Conservation (phyloP, 192 early-diverging fungal genomes). For the Coemansia sp. region DNA sequence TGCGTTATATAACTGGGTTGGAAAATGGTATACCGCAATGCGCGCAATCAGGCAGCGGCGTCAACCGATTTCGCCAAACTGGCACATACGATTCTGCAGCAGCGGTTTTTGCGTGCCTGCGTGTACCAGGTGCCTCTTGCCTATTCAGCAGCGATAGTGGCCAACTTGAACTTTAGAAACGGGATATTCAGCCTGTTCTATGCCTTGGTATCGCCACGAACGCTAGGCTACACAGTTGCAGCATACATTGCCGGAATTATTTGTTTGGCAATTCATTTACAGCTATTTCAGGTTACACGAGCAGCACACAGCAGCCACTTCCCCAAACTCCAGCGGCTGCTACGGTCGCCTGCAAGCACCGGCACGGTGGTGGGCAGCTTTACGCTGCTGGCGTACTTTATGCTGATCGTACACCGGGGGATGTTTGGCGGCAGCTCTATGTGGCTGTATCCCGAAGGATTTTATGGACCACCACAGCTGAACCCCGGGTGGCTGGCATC, state of each 20-base stretch:
- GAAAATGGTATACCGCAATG: constrained; percentile 31
- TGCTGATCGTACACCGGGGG: constrained; percentile 26
- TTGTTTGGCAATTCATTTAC: constrained; percentile 23
- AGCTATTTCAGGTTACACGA: constrained; percentile 36
- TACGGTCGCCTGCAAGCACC: constrained; percentile 28
- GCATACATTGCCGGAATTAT: constrained; percentile 29
- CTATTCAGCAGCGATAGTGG: constrained; percentile 32
- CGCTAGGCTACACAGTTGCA: constrained; percentile 28
- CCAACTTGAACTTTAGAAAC: constrained; percentile 22
- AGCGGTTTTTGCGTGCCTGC: constrained; percentile 47
- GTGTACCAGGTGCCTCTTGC: constrained; percentile 41
- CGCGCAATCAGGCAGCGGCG: constrained; percentile 32
- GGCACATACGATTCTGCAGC: constrained; percentile 22
- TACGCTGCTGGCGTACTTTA: constrained; percentile 17
- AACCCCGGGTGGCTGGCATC: constrained; percentile 46
- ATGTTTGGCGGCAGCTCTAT: constrained; percentile 33
- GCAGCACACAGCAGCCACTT: constrained; percentile 41
- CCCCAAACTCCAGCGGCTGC: constrained; percentile 42
- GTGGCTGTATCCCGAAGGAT: constrained; percentile 51
- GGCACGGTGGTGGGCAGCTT: constrained; percentile 15
- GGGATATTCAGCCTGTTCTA: constrained; percentile 24
- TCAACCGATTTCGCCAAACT: constrained; percentile 50
- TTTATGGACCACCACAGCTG: constrained; percentile 48
- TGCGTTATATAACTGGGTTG: no score
- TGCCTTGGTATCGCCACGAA: constrained; percentile 31